Evolutionary conservation across 1,139 yeast species (phyloP), one percentile per base, ranked within the genome.

Genomic region (Saccharomyces hybrid): DNA sequence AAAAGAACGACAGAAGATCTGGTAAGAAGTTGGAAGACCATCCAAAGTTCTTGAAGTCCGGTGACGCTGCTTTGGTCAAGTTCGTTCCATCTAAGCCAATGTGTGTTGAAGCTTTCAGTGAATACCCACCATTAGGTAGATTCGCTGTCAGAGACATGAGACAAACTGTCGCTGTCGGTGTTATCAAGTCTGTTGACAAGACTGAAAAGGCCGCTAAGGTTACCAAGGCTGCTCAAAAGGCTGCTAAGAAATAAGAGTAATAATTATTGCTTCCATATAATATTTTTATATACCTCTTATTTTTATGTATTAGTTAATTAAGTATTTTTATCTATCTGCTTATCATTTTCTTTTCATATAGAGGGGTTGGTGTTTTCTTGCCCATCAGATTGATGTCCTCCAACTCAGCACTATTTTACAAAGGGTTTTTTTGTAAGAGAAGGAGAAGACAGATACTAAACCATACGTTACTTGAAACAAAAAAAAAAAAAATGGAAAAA

Each of bases 71-170:
- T 73, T 85, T 86, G 73, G 96, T 87, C 76, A 86, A 83, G 83
- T 82, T 88, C 84, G 79, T 86, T 68, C 95, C 95, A 78, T 80
- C 95, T 78, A 88, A 88, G 88, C 96, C 96, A 77, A 86, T 88
- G 95, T 88, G 95, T 81, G 96, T 88, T 77, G 96, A 88, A 84
- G 83, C 95, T 73, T 88, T 86, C 95, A 82, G 95, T 74, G 93
- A 88, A 78, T 89, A 88, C 91, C 96, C 97, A 80, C 97, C 97
- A 76, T 87, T 89, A 76, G 97, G 97, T 78, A 89, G 97, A 85
- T 90, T 90, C 83, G 97, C 97, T 75, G 97, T 90, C 84, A 93
- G 97, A 86, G 97, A 90, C 81, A 90, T 90, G 97, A 88, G 97
- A 86, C 97, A 89, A 81, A 90, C 97, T 70, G 98, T 91, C 73